Conservation (phyloP, 148 eudicot species). For the Heliamphora exappendiculata region DNA sequence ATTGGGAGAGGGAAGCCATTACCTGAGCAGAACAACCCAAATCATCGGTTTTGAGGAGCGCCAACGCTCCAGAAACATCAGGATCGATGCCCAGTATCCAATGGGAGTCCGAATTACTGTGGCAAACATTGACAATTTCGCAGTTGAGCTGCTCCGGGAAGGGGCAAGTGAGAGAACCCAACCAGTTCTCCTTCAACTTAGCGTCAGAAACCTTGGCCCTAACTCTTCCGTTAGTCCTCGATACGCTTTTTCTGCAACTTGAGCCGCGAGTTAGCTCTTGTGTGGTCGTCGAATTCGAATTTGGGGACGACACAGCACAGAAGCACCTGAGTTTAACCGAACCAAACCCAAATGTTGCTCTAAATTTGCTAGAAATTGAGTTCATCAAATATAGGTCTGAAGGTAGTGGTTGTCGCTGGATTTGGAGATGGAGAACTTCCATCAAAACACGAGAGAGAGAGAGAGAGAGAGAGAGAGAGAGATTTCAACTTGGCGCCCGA, state of each 20-base stretch:
- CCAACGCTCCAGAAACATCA: conserved; percentile 82
- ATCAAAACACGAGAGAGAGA: conserved; percentile 8
- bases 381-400: not conserved
- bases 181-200: conserved; percentile 51
- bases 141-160: conserved; percentile 1
- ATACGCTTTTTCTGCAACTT: conserved; percentile 12
- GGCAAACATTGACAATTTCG: not conserved
- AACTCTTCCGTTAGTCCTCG: conserved; percentile 12
- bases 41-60: conserved; percentile 48
- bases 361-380: conserved; percentile 15
- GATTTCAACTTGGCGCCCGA: no score
- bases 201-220: conserved; percentile 20
- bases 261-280: conserved; percentile 15
- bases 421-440: conserved; percentile 22
- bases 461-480: conserved; percentile 1
- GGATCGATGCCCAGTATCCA: conserved; percentile 90
- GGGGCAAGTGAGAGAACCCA: conserved; percentile 52
- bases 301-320: conserved; percentile 16
- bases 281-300: conserved; percentile 13
- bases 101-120: conserved; percentile 14
- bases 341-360: conserved; percentile 22
- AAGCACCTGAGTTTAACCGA: conserved; percentile 12
- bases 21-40: conserved; percentile 51
- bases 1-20: not conserved
- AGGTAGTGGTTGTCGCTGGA: conserved; percentile 5